These are phyloP conservation scores for Akanthomyces dipterigenus DNA, from an alignment of 2,329 filamentous ascomycete genomes.

Conservation along the genomic window DNA sequence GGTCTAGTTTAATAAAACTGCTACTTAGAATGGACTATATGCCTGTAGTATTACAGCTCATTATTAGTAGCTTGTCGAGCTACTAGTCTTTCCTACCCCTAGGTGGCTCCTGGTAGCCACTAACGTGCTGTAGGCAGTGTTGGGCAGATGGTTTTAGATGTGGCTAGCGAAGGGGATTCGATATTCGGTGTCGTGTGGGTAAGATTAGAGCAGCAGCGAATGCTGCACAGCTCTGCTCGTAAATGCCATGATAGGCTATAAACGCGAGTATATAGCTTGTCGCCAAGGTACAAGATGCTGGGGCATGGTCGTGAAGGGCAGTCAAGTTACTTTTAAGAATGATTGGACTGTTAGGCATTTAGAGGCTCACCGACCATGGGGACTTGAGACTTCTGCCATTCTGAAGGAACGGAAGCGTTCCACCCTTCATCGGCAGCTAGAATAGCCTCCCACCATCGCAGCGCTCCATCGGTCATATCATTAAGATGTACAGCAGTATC, in stretches of 20 bases:
- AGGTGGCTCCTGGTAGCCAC: not conserved
- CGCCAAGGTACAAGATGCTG: slow-evolving; percentile 2
- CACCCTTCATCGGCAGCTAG: slow-evolving; percentile 6
- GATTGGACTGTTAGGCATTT: not conserved
- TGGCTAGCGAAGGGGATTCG: slow-evolving; percentile 1
- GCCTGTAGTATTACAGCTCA: slow-evolving; percentile 13
- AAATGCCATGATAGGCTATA: not conserved
- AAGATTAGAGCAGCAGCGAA: slow-evolving; percentile 11
- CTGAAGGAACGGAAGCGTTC: slow-evolving; percentile 9
- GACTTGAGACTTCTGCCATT: slow-evolving; percentile 1
- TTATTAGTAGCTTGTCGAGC: slow-evolving; percentile 14
- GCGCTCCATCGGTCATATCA: slow-evolving; percentile 2
- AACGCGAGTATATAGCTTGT: slow-evolving; percentile 10
- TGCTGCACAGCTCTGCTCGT: slow-evolving; percentile 8
- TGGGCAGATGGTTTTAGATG: not conserved
- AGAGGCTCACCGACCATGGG: slow-evolving; percentile 11
- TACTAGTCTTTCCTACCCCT: slow-evolving; percentile 11
- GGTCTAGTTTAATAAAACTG: slow-evolving; percentile 14
- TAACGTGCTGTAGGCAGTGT: not conserved
- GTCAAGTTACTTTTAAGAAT: not conserved
- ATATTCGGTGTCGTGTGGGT: slow-evolving; percentile 7
- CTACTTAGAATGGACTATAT: slow-evolving; percentile 4
- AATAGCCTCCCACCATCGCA: slow-evolving; percentile 13
- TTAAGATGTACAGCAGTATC: not conserved
- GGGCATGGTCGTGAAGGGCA: not conserved